These are phyloP conservation scores for Diaporthe velutina DNA, from an alignment of 2,329 filamentous ascomycete species.

Conservation along the genomic window DNA sequence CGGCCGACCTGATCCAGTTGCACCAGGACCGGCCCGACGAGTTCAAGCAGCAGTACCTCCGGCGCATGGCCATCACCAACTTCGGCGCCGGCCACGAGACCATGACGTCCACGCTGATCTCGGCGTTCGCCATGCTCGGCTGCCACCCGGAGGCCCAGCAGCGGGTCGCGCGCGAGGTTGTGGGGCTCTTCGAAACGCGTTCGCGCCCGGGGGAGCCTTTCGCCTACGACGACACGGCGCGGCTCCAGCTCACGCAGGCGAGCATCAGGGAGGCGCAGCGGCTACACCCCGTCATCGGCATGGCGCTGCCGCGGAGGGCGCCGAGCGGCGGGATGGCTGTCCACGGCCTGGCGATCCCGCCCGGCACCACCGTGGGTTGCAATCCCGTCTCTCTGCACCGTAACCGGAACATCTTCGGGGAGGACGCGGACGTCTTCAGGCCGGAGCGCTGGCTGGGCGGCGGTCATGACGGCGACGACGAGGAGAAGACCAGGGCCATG, in stretches of 20 bases:
- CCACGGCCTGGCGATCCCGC: conserved; percentile 56
- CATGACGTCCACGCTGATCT: conserved; percentile 64
- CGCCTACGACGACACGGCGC: conserved; percentile 44
- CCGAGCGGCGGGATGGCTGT: conserved; percentile 53
- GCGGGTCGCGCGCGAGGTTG: conserved; percentile 49
- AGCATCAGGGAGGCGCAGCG: conserved; percentile 65
- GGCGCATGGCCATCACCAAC: conserved; percentile 66
- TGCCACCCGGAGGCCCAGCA: conserved; percentile 51
- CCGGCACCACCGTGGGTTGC: conserved; percentile 63
- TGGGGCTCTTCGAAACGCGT: conserved; percentile 11
- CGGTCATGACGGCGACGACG: not conserved
- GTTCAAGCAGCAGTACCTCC: conserved; percentile 62
- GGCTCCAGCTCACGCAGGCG: conserved; percentile 55
- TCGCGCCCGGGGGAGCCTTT: conserved; percentile 16
- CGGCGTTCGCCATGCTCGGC: conserved; percentile 61
- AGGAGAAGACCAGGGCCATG: conserved; percentile 53
- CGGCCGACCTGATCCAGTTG: conserved; percentile 61
- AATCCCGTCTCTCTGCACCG: conserved; percentile 64
- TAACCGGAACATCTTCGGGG: conserved; percentile 63
- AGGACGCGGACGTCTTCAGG: conserved; percentile 56
- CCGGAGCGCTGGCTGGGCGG: conserved; percentile 61
- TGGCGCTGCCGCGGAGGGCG: conserved; percentile 63
- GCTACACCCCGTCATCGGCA: conserved; percentile 63
- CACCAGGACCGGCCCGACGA: conserved; percentile 57
- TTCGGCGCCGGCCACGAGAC: conserved; percentile 70